Base-by-base conservation (phyloP, 2,329 filamentous ascomycete genomes). In the Penicillium sp. region DNA sequence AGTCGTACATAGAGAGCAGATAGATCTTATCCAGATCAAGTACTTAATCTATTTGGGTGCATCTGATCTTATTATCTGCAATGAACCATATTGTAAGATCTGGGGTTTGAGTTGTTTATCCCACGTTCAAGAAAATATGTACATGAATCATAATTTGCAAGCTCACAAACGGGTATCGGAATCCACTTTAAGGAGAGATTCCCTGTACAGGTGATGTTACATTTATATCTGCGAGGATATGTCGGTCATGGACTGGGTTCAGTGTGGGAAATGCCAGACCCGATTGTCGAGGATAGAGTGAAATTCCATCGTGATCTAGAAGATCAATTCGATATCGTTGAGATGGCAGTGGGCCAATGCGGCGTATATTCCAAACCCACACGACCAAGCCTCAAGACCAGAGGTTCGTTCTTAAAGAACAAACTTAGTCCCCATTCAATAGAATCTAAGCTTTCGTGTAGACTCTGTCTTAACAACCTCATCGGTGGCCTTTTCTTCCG, bases 361-460 rank as follows among this genome's bases (percentile, higher is more conserved):
- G 27, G 21, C 3, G 39, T 50, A n/a, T 27, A 31, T 40, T 6
- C 18, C 6, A 21, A 25, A 2, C 10, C 10, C 27, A 35, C 16
- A 42, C 2, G 46, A 23, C 8, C 3, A 5, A 34, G 5, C 21
- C 16, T 4, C 18, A 12, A 27, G 23, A 18, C 6, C 18, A 39
- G 27, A 40, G 12, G 32, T 7, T 38, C 8, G 16, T 23, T 31
- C 25, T 39, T 32, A 18, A 38, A 32, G 10, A 38, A 6, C 13
- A 15, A 25, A 7, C 21, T n/a, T 4, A 32, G 25, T 16, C 15
- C 13, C 9, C 9, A 31, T 27, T 60, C 57, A 72, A 46, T 70
- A 72, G 51, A 72, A 72, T 54, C 65, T 68, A 34, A 64, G 21
- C 38, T 68, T 72, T 29, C 62, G 63, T 34, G 56, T 62, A 6